Evolutionary conservation across 2,329 filamentous ascomycete genomes (phyloP), one percentile per base, ranked within the genome.

Genomic region (Colletotrichum sp.): DNA sequence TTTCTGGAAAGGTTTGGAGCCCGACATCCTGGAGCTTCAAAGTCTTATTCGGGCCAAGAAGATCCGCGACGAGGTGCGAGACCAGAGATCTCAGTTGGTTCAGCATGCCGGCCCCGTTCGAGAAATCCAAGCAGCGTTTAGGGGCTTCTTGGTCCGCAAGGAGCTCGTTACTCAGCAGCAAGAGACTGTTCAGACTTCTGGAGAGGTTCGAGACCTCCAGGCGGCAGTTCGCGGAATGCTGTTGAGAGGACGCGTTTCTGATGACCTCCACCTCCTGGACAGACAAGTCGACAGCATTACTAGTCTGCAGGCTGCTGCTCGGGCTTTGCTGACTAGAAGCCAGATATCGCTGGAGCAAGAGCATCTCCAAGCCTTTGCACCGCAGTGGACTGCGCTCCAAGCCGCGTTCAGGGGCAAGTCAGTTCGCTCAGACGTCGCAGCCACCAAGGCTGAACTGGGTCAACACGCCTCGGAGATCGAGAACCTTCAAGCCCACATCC

Each of bases 1-100:
- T 71, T 90, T 92, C 81, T 95, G 92, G 91, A 92, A 93, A 81
- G 90, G 90, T 68, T 90, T 92, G 71, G 94, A 96, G 82, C 87
- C 89, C 7, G 91, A 95, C 76, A 90, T 98, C 61, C 85, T 97
- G 75, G 92, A 92, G 80, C 87, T 99, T 14, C 97, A 99, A 84
- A 98, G 93, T 82, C 88, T 98, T 62, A 90, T 95, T 81, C 89
- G 94, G 80, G 94, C 93, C 26, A 90, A 90, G 74, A 94, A 92
- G 81, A 89, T 88, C 77, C 90, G 92, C 76, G 84, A 89, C 77
- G 86, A 92, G 85, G 87, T 93, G 84, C 87, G 86, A 80, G 86
- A 90, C 77, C 85, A 88, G 78, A 88, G 83, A 82, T 89, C 88
- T 81, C 89, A 93, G 80, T 89, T 96, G 80, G 87, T 89, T 77